Evolutionary conservation across 208 protist species (phyloP), one percentile per base, ranked within the genome.

Genomic region (Leishmania braziliensis): DNA sequence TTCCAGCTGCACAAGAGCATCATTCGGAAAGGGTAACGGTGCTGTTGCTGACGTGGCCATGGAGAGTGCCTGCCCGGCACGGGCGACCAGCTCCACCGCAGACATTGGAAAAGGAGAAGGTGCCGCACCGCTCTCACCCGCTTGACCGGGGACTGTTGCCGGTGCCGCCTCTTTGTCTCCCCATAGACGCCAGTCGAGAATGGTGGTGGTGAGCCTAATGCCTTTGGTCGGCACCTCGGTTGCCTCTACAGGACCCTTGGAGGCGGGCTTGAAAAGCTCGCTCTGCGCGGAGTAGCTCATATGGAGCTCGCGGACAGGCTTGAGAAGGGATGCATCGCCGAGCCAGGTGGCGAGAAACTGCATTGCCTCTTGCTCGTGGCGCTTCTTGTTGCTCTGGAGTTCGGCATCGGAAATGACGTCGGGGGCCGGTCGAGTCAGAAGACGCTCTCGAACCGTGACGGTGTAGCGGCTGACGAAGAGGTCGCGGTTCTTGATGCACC

Each of bases 111-210:
- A 53, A 58, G 33, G 33, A 14, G 75, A 63, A 29, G 56, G 26
- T 4, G 50, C 8, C 5, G 58, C 80, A 3, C 23, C 63, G 26
- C 6, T 26, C 8, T 71, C 80, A 60, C 53, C 58, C 5, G 75
- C 62, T 23, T 43, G 43, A 6, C 58, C 33, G 18, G 46, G 16
- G 12, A 23, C 39, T 68, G 51, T 23, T 60, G 78, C 56, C 14
- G 26, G 12, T 29, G 33, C 50, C 18, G 62, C n/a, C 5, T 79
- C 63, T n/a, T 77, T 74, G 10, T 86, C 48, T 12, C 66, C 81
- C 84, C 84, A 90, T 46, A 80, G 69, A 36, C 78, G 23, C 87
- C 87, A 90, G 69, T 87, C 80, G 3, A 90, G 68, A 62, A 84
- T 73, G 72, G 48, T 82, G 36, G 84, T 76, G 48, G 83, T 43